phyloP scores from a whole-genome alignment of 495 filamentous ascomycete species.

The Annulohypoxylon bovei region DNA sequence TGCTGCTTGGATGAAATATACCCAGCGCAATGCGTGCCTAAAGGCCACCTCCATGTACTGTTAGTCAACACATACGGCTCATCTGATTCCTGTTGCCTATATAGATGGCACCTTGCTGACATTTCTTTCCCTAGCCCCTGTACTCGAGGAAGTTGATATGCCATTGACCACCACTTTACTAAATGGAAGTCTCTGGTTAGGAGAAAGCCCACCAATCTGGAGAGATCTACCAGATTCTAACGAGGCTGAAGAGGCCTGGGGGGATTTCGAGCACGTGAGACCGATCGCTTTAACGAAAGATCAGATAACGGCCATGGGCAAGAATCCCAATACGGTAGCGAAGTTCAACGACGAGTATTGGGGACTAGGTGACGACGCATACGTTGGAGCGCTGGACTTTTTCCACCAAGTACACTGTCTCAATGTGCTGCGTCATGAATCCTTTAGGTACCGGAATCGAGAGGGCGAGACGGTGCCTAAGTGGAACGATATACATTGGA shows the following conservation, averaged over 20 bases:
- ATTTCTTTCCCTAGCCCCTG: conserved; percentile 14
- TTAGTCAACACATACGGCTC: neutral
- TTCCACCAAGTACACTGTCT: conserved; percentile 49
- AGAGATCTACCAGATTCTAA: conserved; percentile 13
- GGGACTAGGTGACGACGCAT: conserved; percentile 48
- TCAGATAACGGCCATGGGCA: conserved; percentile 45
- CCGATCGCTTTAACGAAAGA: conserved; percentile 35
- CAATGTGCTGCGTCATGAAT: conserved; percentile 37
- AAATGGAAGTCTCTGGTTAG: conserved; percentile 29
- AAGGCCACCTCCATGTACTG: conserved; percentile 27
- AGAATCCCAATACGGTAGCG: conserved; percentile 46
- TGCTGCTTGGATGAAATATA: conserved; percentile 21
- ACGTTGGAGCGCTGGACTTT: conserved; percentile 45
- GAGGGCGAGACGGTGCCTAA: conserved; percentile 23
- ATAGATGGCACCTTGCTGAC: neutral
- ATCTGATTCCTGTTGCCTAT: neutral
- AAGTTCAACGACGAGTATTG: conserved; percentile 45
- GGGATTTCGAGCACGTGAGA: conserved; percentile 18
- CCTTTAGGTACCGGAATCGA: conserved; percentile 23
- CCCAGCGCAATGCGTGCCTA: conserved; percentile 19
- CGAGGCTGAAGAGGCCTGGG: conserved; percentile 16
- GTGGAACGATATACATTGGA: conserved; percentile 26
- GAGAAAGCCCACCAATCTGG: conserved; percentile 16
- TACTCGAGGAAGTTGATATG: conserved; percentile 27
- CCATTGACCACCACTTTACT: conserved; percentile 15